Evolutionary conservation across 1,284 basidiomycete genomes (phyloP).

Genomic region (Austroboletus novae-zelandiae): DNA sequence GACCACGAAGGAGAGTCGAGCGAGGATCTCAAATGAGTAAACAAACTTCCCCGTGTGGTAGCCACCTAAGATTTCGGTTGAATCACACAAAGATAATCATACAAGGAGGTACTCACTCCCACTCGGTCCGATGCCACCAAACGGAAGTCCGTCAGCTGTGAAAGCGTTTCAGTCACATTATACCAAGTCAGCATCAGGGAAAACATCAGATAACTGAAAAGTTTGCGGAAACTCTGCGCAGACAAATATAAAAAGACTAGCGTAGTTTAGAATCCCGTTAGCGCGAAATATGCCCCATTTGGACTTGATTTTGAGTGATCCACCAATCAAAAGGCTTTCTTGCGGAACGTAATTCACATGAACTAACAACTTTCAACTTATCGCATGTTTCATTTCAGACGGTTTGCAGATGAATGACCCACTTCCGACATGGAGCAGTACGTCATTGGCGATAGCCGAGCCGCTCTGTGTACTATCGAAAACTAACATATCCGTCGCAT

Average conservation of each 20-base stretch:
- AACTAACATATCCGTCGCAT: conserved; percentile 39
- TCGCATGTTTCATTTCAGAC: no score
- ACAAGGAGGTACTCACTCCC: conserved; percentile 50
- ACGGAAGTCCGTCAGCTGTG: conserved; percentile 62
- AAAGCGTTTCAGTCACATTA: background rate
- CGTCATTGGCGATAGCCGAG: conserved; percentile 63
- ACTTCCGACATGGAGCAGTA: conserved; percentile 50
- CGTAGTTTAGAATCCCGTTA: no score
- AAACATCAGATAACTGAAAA: no score
- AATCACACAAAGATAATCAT: background rate
- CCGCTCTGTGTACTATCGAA: conserved; percentile 69
- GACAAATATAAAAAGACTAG: no score
- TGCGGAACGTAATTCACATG: no score
- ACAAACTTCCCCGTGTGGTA: conserved; percentile 63
- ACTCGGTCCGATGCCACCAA: conserved; percentile 72
- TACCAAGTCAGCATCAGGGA: background rate
- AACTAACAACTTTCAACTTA: no score
- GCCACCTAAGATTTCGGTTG: conserved; percentile 45
- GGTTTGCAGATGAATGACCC: no score
- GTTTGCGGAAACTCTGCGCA: no score
- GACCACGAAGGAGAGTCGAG: conserved; percentile 63
- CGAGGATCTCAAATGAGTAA: conserved; percentile 65
- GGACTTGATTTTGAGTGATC: no score
- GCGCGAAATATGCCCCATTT: no score
- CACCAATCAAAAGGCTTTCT: no score